Conservation (phyloP, 257 asterid species). For the Knoxia roxburghii region DNA sequence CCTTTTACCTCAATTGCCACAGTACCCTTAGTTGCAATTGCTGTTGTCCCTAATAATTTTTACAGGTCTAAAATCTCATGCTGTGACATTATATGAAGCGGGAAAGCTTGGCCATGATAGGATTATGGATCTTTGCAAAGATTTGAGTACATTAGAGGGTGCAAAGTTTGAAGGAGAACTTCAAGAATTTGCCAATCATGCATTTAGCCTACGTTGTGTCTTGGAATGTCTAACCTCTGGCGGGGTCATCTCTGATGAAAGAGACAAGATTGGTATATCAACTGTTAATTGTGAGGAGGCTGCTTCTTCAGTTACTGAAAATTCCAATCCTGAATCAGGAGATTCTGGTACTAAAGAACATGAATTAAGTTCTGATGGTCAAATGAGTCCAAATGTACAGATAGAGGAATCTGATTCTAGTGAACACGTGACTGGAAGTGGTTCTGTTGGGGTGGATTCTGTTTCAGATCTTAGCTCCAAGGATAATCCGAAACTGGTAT, state of each 20-base stretch:
- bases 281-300: conserved; percentile 41
- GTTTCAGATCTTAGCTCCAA: conserved; percentile 34
- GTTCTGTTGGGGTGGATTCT: conserved; percentile 33
- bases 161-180: conserved; percentile 96
- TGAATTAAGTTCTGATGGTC: conserved; percentile 29
- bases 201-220: conserved; percentile 91
- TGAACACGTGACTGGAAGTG: conserved; percentile 27
- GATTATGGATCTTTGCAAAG: conserved; percentile 90
- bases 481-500: conserved; percentile 36
- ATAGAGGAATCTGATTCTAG: conserved; percentile 36
- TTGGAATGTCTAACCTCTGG: conserved; percentile 95
- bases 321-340: conserved; percentile 22
- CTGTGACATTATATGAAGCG: conserved; percentile 96
- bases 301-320: conserved; percentile 32
- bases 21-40: background rate
- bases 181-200: conserved; percentile 98
- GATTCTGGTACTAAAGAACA: conserved; percentile 26
- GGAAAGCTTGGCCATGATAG: conserved; percentile 91
- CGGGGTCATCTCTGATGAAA: conserved; percentile 54
- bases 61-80: conserved; percentile 94
- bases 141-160: conserved; percentile 86
- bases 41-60: conserved; percentile 8
- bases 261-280: conserved; percentile 28
- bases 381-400: conserved; percentile 19
- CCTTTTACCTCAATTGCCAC: conserved; percentile 5